A percentile compares a stretch with the other conserved stretches of the same genome.
phyloP scores from a whole-genome alignment of 2,329 filamentous ascomycete species.

The Diplodia sapinea region DNA sequence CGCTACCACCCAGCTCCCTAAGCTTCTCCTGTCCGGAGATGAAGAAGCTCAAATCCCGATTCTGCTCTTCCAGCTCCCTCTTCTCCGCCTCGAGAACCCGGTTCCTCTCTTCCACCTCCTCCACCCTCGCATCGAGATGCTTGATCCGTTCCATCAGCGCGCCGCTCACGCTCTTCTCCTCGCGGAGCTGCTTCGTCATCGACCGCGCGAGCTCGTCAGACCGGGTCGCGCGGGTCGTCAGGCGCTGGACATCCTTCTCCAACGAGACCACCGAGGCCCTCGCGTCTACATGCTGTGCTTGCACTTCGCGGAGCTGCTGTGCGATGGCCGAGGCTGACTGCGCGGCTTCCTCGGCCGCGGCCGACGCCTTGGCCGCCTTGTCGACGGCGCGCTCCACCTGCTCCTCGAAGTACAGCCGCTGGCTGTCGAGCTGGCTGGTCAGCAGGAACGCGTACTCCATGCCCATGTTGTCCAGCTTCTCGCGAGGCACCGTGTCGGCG shows the following conservation, averaged over 20 bases:
- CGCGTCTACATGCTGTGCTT: slow-evolving; percentile 58
- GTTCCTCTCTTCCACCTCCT: slow-evolving; percentile 58
- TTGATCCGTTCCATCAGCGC: slow-evolving; percentile 83
- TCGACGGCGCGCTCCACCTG: slow-evolving; percentile 86
- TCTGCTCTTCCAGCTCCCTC: slow-evolving; percentile 80
- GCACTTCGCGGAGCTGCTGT: slow-evolving; percentile 59
- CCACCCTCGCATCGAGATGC: slow-evolving; percentile 66
- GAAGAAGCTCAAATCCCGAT: slow-evolving; percentile 85
- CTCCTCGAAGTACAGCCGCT: slow-evolving; percentile 93
- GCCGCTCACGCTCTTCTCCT: slow-evolving; percentile 85
- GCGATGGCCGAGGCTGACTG: slow-evolving; percentile 57
- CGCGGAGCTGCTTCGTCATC: slow-evolving; percentile 76
- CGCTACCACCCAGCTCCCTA: slow-evolving; percentile 63
- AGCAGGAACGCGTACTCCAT: slow-evolving; percentile 94
- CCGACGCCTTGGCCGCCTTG: slow-evolving; percentile 78
- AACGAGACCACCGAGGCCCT: slow-evolving; percentile 67
- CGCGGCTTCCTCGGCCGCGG: slow-evolving; percentile 66
- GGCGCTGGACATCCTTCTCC: slow-evolving; percentile 72
- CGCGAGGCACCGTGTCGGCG: slow-evolving; percentile 73
- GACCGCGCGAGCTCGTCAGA: slow-evolving; percentile 77
- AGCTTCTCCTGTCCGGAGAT: slow-evolving; percentile 84
- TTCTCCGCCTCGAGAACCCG: slow-evolving; percentile 59
- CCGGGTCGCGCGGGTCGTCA: slow-evolving; percentile 65
- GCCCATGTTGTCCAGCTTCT: slow-evolving; percentile 78
- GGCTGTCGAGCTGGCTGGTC: slow-evolving; percentile 89